Base-by-base conservation (phyloP, 768 basidiomycete genomes). In the Mycena rebaudengoi region DNA sequence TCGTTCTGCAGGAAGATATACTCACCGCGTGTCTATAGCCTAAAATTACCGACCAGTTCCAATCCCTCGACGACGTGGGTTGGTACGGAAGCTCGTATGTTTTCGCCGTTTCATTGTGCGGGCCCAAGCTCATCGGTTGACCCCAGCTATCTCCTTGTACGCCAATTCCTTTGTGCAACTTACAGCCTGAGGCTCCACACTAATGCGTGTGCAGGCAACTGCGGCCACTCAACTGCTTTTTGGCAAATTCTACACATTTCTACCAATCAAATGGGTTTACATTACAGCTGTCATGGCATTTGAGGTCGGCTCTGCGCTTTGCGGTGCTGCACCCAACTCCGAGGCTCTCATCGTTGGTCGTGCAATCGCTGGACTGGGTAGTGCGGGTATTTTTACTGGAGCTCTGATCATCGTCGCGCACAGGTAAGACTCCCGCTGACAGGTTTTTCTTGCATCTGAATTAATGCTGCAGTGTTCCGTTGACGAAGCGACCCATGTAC, bases 311-410 rank as follows among this genome's bases (percentile, higher is more conserved):
- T 79, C 77, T 3, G 61, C 78, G 23, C 66, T 83, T 33, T 83
- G 82, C 65, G 84, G 79, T 20, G 73, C 74, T 5, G 71, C 75
- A 13, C 60, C 64, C 4, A 69, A 40, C 35, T 70, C 78, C 20
- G 61, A 71, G 41, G 61, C 71, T 25, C 63, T 81, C 25, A 80
- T 81, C 45, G 71, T 82, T 37, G 84, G 84, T 8, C 72, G 84
- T n/a, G 83, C 83, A 0, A 65, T 85, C 18, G 74, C 79, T 1
- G 84, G 85, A 7, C 58, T 83, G 2, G 85, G 83, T 2, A 82
- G 79, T 0, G 78, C 80, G 1, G 82, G 82, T 23, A 62, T 66
- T 18, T 61, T 67, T 48, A 58, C 62, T 7, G 69, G 71, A 1
- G 69, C 66, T 5, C 56, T 76, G 29, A 70, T 70, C 28, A 69